Evolutionary conservation across 1,139 yeast genomes (phyloP).

Genomic region (Kodamaea ohmeri): DNA sequence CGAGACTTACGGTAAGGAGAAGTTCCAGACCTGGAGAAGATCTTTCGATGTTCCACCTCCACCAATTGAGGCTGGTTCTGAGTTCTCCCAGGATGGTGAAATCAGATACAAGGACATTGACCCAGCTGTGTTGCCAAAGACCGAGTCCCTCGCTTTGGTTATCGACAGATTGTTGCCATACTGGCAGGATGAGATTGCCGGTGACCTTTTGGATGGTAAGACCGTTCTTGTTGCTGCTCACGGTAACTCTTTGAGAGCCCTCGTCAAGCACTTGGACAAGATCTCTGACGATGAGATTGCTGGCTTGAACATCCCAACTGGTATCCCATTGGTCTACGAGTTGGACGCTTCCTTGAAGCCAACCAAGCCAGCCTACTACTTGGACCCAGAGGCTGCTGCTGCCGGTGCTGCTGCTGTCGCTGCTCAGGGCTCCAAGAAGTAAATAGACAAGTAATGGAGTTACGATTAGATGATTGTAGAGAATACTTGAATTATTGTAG

Average conservation of each 20-base stretch:
- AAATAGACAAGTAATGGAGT: constrained; percentile 11
- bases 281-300: constrained; percentile 93
- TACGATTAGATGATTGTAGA: neutral
- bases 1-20: constrained; percentile 83
- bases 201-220: constrained; percentile 81
- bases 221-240: constrained; percentile 94
- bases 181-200: constrained; percentile 94
- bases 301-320: constrained; percentile 95
- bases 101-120: constrained; percentile 81
- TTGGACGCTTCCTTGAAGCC: constrained; percentile 86
- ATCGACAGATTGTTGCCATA: constrained; percentile 96
- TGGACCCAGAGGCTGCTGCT: constrained; percentile 99
- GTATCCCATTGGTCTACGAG: constrained; percentile 97
- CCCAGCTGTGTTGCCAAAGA: constrained; percentile 83
- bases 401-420: constrained; percentile 99
- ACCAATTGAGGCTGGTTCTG: constrained; percentile 68
- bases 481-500: neutral
- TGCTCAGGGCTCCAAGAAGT: constrained; percentile 75
- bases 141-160: constrained; percentile 93
- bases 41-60: constrained; percentile 98
- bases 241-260: constrained; percentile 97
- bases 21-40: constrained; percentile 98
- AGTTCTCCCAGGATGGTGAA: constrained; percentile 84
- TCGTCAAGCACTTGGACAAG: constrained; percentile 93
- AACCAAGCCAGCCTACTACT: constrained; percentile 90